Evolutionary conservation across 306 rosid species (phyloP), one percentile per base, ranked within the genome.

Genomic region (Pyrus bretschneideri): DNA sequence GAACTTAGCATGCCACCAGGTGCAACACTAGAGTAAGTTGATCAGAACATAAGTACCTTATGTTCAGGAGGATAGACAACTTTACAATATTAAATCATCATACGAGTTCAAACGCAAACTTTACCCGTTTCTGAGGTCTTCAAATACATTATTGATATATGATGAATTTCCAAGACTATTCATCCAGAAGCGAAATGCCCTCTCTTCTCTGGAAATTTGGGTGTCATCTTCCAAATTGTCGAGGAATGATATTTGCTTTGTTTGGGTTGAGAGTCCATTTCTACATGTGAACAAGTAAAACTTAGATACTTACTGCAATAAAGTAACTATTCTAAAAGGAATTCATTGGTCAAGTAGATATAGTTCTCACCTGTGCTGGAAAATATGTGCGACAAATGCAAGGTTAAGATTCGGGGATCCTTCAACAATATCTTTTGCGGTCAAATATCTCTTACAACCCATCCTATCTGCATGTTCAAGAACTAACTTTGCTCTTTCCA

Each of bases 331-430:
- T 71, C 22, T 21, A 52, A 75, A 80, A 38, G 18, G 4, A 38
- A 55, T 49, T 22, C 27, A 71, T 44, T 67, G 64, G 65, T 76
- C 35, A 75, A 67, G 73, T 72, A 76, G 33, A 38, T 59, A 30
- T 33, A 69, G 74, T 68, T 14, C 67, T 62, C 44, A 64, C 99
- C 99, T 95, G 64, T 83, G 93, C 88, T 95, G 97, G 86, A 95
- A 95, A 74, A 95, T 81, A 79, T 92, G 99, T 22, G 99, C 99
- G 38, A 95, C 99, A 81, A 95, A 95, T 65, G 99, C 97, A 75
- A 95, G 97, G 80, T 95, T 95, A 59, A 95, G 96, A 81, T 95
- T 95, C n/a, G 97, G 97, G 49, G 97, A 95, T 73, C 97, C 99
- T 87, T 95, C 99, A 71, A 95, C 85, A 23, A 95, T 92, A 79